Conservation (phyloP, 768 basidiomycete species). For the Xerocomus spinulosus region DNA sequence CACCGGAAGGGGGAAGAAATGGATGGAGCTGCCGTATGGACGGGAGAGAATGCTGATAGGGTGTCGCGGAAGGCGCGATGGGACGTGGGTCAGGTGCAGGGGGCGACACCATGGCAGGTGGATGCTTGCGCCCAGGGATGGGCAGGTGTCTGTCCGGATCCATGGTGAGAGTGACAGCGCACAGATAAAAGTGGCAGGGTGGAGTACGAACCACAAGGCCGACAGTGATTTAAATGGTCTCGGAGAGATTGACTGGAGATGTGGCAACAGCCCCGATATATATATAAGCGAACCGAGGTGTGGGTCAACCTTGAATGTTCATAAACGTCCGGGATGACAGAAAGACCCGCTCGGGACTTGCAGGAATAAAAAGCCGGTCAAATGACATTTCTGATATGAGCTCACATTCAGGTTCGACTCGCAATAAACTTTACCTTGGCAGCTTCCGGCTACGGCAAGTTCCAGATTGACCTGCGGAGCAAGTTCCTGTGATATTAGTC, state of each 20-base stretch:
- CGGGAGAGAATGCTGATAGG: constrained; percentile 42
- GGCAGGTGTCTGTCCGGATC: constrained; percentile 37
- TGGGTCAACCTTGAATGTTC: constrained; percentile 26
- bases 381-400: constrained; percentile 24
- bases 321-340: constrained; percentile 28
- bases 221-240: constrained; percentile 21
- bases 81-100: constrained; percentile 26
- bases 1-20: constrained; percentile 52
- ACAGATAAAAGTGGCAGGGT: constrained; percentile 20
- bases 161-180: constrained; percentile 22
- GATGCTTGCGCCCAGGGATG: constrained; percentile 30
- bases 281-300: constrained; percentile 22
- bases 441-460: constrained; percentile 25
- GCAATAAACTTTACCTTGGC: constrained; percentile 29
- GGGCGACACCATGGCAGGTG: constrained; percentile 25
- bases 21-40: constrained; percentile 68
- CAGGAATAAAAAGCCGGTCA: constrained; percentile 21
- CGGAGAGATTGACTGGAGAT: constrained; percentile 19
- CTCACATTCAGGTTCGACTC: constrained; percentile 22
- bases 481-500: constrained; percentile 13
- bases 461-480: constrained; percentile 27
- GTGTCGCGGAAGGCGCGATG: constrained; percentile 18
- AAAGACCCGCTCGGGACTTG: constrained; percentile 26
- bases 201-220: constrained; percentile 19
- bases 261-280: constrained; percentile 29